Evolutionary conservation across 805 yeast genomes (phyloP).

Genomic region (Barnettozyma populi): DNA sequence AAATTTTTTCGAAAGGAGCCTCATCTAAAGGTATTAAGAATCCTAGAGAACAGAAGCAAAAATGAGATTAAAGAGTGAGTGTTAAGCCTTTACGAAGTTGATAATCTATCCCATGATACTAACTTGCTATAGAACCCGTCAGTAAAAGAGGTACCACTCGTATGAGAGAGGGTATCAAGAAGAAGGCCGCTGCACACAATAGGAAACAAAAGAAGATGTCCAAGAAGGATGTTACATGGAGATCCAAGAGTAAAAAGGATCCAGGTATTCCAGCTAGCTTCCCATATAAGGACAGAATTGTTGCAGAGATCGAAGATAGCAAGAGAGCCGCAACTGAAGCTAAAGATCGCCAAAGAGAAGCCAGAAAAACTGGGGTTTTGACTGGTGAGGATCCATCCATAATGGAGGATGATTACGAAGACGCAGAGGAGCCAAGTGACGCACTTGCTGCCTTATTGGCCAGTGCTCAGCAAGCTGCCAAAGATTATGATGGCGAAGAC

Average conservation of each 20-base stretch:
- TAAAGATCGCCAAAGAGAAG: slow-evolving; percentile 45
- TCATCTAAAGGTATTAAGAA: no score
- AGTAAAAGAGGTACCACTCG: slow-evolving; percentile 90
- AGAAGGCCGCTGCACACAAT: slow-evolving; percentile 88
- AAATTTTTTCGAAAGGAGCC: not conserved
- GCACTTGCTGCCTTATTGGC: slow-evolving; percentile 81
- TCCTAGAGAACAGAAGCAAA: not conserved
- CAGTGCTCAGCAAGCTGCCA: slow-evolving; percentile 87
- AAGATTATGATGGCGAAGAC: slow-evolving; percentile 57
- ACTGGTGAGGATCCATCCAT: slow-evolving; percentile 34
- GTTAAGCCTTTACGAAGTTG: no score
- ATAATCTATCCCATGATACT: not conserved
- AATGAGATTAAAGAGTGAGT: slow-evolving; percentile 2
- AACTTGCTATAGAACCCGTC: slow-evolving; percentile 30
- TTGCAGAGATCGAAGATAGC: slow-evolving; percentile 62
- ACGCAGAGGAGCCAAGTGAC: slow-evolving; percentile 40
- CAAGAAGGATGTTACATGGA: slow-evolving; percentile 94
- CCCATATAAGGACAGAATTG: slow-evolving; percentile 86
- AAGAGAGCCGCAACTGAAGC: slow-evolving; percentile 53
- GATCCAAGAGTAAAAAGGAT: slow-evolving; percentile 74
- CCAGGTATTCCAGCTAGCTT: slow-evolving; percentile 93
- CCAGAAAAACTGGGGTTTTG: slow-evolving; percentile 36
- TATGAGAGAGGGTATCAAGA: slow-evolving; percentile 93
- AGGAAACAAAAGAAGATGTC: slow-evolving; percentile 78
- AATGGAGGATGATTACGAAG: slow-evolving; percentile 34